phyloP scores from a whole-genome alignment of 306 rosid genomes.

The Malus domestica region ASM211411v1 NC_041790.1:33767501-33768000 shows the following conservation, averaged over 20 bases:
- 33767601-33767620: conserved; percentile 99
- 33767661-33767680: conserved; percentile 84
- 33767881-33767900: conserved; percentile 64
- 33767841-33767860: conserved; percentile 98
- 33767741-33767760: conserved; percentile 91
- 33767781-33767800: conserved; percentile 92
- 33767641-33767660: conserved; percentile 91
- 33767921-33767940: conserved; percentile 89
- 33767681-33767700: conserved; percentile 97
- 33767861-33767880: conserved; percentile 74
- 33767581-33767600: conserved; percentile 95
- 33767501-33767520: conserved; percentile 97
- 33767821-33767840: conserved; percentile 98
- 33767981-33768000: conserved; percentile 82
- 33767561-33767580: conserved; percentile 90
- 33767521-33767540: conserved; percentile 96
- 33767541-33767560: conserved; percentile 95
- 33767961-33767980: conserved; percentile 92
- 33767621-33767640: conserved; percentile 92
- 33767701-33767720: conserved; percentile 89
- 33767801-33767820: conserved; percentile 89
- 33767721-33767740: conserved; percentile 84
- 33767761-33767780: conserved; percentile 92
- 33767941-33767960: conserved; percentile 94
- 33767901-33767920: conserved; percentile 90